A percentile compares a stretch with the other conserved stretches of the same genome.
Conservation (phyloP, 495 filamentous ascomycete species). For the Cudoniella acicularis region DNA sequence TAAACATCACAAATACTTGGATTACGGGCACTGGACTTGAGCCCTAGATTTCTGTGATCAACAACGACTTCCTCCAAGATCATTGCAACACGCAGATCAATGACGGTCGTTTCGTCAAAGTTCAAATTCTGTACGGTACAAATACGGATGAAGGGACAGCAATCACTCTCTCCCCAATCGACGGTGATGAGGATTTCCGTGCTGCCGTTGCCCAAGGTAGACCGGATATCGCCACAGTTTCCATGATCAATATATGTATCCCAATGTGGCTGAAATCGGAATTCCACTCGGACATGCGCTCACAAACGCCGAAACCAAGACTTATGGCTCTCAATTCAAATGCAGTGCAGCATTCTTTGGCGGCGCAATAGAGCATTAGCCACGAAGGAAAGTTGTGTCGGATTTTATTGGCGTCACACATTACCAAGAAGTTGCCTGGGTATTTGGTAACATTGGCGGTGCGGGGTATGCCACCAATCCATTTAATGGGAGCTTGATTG, state of each 20-base stretch:
- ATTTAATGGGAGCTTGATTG: background rate
- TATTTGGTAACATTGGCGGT: background rate
- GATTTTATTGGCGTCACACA: background rate
- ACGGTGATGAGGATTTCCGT: background rate
- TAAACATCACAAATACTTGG: background rate
- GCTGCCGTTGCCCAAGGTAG: background rate
- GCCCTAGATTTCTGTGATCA: conserved; percentile 39
- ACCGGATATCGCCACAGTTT: background rate
- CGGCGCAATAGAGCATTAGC: background rate
- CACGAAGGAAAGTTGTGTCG: background rate
- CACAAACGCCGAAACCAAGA: background rate
- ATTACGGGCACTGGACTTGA: conserved; percentile 21
- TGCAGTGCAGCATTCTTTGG: background rate
- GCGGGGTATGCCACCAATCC: background rate
- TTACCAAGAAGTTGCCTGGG: background rate
- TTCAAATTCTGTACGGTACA: background rate
- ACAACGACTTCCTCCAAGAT: conserved; percentile 12
- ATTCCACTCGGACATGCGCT: background rate
- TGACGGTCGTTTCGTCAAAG: conserved; percentile 1
- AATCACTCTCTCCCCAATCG: background rate
- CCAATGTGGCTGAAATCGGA: background rate
- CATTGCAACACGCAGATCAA: background rate
- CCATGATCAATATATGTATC: background rate
- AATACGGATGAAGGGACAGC: conserved; percentile 5
- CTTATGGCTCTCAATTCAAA: background rate